These are phyloP conservation scores for Camelina neglecta DNA, from an alignment of 345 rosid species.

Conservation along the genomic window DNA sequence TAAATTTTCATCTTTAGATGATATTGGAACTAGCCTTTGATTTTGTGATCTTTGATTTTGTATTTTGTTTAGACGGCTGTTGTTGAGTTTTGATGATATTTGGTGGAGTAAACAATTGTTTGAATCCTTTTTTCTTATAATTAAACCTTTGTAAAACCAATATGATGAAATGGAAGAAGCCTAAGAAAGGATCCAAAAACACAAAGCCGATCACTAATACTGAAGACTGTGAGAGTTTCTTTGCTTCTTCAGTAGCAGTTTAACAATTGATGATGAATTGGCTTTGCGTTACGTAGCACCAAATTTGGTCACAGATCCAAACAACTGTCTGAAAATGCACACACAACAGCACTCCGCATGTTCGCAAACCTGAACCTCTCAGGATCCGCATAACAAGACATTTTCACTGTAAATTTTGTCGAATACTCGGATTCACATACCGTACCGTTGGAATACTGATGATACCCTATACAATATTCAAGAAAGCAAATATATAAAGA, in stretches of 20 bases:
- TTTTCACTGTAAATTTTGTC: too few relatives aligned
- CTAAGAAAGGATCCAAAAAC: conserved; percentile 91
- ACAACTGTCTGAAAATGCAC: too few relatives aligned
- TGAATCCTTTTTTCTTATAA: background rate
- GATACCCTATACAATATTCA: too few relatives aligned
- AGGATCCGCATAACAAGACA: too few relatives aligned
- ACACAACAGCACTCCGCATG: too few relatives aligned
- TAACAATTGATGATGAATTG: conserved; percentile 80
- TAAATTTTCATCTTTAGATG: background rate
- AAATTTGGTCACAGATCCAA: too few relatives aligned
- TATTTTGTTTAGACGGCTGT: background rate
- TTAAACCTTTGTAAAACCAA: conserved; percentile 57
- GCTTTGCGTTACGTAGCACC: conserved; percentile 22
- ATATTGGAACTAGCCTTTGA: background rate
- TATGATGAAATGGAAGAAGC: conserved; percentile 93
- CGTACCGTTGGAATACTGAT: too few relatives aligned
- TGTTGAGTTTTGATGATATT: background rate
- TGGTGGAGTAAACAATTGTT: background rate
- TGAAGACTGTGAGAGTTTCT: conserved; percentile 92
- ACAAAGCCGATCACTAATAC: conserved; percentile 87
- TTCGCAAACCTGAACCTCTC: too few relatives aligned
- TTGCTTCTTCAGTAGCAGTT: conserved; percentile 10
- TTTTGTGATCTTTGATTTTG: background rate
- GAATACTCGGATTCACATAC: too few relatives aligned
- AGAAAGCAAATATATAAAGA: too few relatives aligned